Percentiles rank a stretch among this genome's conserved stretches.
Evolutionary conservation across 805 yeast species (phyloP).

Genomic region (Pichia exigua): DNA sequence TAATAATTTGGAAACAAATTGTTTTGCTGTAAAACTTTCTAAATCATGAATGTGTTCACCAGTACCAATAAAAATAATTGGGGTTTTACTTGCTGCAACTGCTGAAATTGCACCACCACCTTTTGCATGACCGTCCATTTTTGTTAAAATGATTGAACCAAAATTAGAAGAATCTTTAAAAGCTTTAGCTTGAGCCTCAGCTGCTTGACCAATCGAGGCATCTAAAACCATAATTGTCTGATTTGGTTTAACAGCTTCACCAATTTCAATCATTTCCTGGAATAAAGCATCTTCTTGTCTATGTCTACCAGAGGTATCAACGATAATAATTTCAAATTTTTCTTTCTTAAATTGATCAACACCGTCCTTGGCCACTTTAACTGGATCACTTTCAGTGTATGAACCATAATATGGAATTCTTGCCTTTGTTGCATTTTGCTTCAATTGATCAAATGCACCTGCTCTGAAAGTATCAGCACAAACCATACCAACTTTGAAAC

Average conservation of each 20-base stretch:
- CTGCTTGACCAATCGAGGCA: conserved; percentile 97
- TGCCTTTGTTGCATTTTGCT: conserved; percentile 95
- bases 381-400: conserved; percentile 94
- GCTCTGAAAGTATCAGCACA: conserved; percentile 99
- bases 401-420: conserved; percentile 92
- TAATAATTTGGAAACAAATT: conserved; percentile 81
- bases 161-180: conserved; percentile 89
- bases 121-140: conserved; percentile 97
- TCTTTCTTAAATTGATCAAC: conserved; percentile 86
- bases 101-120: conserved; percentile 99
- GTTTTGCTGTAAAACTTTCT: conserved; percentile 83
- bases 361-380: conserved; percentile 84
- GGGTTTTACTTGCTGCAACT: conserved; percentile 93
- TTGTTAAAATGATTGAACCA: conserved; percentile 91
- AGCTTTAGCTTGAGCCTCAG: conserved; percentile 89
- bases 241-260: conserved; percentile 81
- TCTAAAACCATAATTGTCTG: conserved; percentile 97
- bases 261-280: conserved; percentile 90
- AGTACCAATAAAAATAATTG: conserved; percentile 93
- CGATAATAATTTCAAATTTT: conserved; percentile 86
- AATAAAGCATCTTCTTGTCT: conserved; percentile 88
- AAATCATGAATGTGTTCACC: conserved; percentile 95
- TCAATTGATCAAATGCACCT: conserved; percentile 97
- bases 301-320: conserved; percentile 97
- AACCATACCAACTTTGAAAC: conserved; percentile 90